Percentiles rank a stretch among this genome's conserved stretches.
phyloP scores from a whole-genome alignment of 2,329 filamentous ascomycete species.

The Fusarium sp. region DNA sequence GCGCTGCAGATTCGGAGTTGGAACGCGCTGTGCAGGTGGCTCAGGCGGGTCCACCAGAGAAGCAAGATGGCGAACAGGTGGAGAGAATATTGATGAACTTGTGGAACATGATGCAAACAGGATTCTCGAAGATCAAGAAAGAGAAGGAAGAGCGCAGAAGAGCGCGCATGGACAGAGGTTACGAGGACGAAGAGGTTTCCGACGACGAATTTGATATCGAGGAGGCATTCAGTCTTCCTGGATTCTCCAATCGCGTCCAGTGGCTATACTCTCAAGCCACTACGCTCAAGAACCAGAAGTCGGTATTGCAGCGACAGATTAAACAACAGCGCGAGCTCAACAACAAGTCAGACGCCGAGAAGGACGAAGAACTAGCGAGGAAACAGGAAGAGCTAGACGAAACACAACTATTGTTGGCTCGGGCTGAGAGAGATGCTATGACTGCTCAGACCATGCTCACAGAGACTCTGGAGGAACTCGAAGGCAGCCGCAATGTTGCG shows the following conservation, averaged over 20 bases:
- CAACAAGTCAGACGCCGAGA: constrained; percentile 82
- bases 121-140: constrained; percentile 66
- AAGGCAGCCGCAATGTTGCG: constrained; percentile 50
- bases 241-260: constrained; percentile 83
- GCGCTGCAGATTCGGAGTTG: constrained; percentile 61
- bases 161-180: constrained; percentile 67
- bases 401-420: constrained; percentile 52
- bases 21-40: constrained; percentile 51
- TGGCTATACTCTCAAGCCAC: constrained; percentile 83
- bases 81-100: constrained; percentile 66
- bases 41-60: constrained; percentile 46
- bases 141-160: constrained; percentile 66
- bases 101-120: constrained; percentile 67
- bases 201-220: constrained; percentile 68
- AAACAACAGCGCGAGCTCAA: constrained; percentile 96
- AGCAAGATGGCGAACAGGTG: constrained; percentile 62
- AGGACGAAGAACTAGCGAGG: constrained; percentile 72
- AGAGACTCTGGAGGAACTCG: constrained; percentile 62
- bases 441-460: constrained; percentile 63
- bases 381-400: constrained; percentile 69
- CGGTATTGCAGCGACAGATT: constrained; percentile 89
- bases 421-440: constrained; percentile 55
- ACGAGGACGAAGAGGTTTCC: constrained; percentile 70
- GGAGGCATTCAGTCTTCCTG: constrained; percentile 77
- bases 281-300: constrained; percentile 86